Evolutionary conservation across 331 rosid genomes (phyloP).

Genomic region (Malus hybrid): DNA sequence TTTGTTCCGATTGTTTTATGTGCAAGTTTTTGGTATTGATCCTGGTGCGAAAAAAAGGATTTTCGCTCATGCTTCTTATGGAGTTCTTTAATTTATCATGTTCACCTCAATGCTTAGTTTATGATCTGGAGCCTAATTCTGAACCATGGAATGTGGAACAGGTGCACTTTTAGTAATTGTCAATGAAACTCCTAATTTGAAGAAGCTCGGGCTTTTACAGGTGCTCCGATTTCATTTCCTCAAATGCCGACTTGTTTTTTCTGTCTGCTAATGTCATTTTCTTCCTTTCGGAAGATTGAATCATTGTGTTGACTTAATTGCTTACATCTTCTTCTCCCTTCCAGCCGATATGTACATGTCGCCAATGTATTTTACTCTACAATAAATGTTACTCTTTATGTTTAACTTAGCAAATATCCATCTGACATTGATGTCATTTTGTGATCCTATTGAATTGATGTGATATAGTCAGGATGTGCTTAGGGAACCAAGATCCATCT

Average conservation of each 20-base stretch:
- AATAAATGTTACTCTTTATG: no score
- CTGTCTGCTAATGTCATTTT: neutral
- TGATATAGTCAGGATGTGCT: no score
- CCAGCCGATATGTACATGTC: neutral
- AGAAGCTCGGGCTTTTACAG: slow-evolving; percentile 95
- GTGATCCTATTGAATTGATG: neutral
- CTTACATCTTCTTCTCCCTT: neutral
- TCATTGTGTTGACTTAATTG: neutral
- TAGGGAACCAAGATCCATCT: neutral
- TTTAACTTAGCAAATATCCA: neutral
- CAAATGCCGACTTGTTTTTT: neutral
- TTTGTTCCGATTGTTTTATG: neutral
- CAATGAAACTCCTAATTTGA: slow-evolving; percentile 79
- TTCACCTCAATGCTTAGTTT: neutral
- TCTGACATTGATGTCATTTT: neutral
- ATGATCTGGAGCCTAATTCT: slow-evolving; percentile 17
- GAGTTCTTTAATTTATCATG: neutral
- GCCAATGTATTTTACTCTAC: no score
- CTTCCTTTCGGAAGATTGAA: neutral
- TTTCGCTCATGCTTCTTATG: neutral
- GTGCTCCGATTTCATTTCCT: slow-evolving; percentile 24
- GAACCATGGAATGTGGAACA: slow-evolving; percentile 32
- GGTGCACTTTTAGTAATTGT: slow-evolving; percentile 91
- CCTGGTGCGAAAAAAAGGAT: neutral
- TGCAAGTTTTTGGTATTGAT: neutral